Conservation (phyloP, 495 filamentous ascomycete species). For the Aspergillus bertholletiae region DNA sequence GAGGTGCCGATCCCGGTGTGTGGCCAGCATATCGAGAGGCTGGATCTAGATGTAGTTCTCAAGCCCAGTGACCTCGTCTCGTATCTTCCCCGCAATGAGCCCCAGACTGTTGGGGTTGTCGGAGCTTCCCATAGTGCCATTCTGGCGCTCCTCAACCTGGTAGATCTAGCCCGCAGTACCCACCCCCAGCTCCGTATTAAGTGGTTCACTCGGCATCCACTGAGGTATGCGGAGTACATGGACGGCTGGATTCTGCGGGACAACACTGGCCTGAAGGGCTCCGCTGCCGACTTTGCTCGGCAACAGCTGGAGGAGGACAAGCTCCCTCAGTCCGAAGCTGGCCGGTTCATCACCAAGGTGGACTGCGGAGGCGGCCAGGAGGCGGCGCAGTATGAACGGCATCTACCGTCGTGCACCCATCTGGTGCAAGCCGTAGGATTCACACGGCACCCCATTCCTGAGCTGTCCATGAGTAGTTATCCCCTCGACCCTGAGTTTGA, state of each 20-base stretch:
- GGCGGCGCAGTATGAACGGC: constrained; percentile 33
- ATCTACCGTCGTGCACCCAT: constrained; percentile 47
- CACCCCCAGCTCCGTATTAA: constrained; percentile 53
- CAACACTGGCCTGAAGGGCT: constrained; percentile 62
- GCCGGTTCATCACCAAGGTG: constrained; percentile 47
- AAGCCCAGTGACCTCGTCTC: constrained; percentile 49
- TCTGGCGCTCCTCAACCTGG: constrained; percentile 56
- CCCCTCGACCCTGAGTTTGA: constrained; percentile 44
- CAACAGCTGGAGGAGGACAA: constrained; percentile 50
- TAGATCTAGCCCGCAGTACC: constrained; percentile 43
- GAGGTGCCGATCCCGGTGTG: constrained; percentile 35
- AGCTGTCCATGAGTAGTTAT: constrained; percentile 28
- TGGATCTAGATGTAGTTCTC: constrained; percentile 54
- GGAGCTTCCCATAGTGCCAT: constrained; percentile 62
- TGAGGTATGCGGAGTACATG: constrained; percentile 59
- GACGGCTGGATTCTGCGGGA: constrained; percentile 61
- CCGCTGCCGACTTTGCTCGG: constrained; percentile 54
- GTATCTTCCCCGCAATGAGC: constrained; percentile 30
- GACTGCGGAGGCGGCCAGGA: constrained; percentile 44
- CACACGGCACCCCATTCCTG: constrained; percentile 44
- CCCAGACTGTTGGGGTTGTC: constrained; percentile 49
- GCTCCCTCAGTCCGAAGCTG: constrained; percentile 45
- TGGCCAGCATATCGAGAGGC: constrained; percentile 25
- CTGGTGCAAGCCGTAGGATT: constrained; percentile 57
- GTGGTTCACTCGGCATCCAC: constrained; percentile 58